phyloP scores from a whole-genome alignment of 1,284 basidiomycete species.

The Anthracocystis setariae region DNA sequence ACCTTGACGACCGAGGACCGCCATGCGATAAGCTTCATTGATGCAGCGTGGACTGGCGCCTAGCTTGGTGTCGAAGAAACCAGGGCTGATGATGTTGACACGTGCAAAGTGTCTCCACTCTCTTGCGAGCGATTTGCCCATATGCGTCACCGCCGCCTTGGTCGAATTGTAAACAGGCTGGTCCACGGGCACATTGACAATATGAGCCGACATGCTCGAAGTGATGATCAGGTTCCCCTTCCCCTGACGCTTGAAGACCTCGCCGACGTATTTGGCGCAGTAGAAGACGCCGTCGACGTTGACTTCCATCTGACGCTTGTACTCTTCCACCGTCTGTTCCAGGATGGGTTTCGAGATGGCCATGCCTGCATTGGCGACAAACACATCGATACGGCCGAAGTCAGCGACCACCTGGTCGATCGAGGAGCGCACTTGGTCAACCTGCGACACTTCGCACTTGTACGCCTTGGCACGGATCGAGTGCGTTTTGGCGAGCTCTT shows the following conservation, averaged over 20 bases:
- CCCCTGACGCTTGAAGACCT: conserved; percentile 65
- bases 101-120: conserved; percentile 66
- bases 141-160: conserved; percentile 60
- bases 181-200: conserved; percentile 59
- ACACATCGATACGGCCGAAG: conserved; percentile 56
- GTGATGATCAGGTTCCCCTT: conserved; percentile 63
- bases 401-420: conserved; percentile 50
- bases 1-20: conserved; percentile 59
- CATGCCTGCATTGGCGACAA: conserved; percentile 53
- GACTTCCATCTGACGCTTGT: conserved; percentile 55
- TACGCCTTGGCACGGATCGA: conserved; percentile 58
- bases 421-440: conserved; percentile 33
- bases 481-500: conserved; percentile 57
- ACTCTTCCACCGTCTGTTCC: conserved; percentile 57
- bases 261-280: conserved; percentile 58
- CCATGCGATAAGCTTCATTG: conserved; percentile 54
- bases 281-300: conserved; percentile 58
- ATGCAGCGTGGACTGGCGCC: conserved; percentile 50
- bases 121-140: conserved; percentile 55
- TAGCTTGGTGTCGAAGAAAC: conserved; percentile 64
- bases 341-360: conserved; percentile 48
- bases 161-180: conserved; percentile 57
- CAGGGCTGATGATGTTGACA: conserved; percentile 67
- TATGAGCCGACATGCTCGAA: conserved; percentile 55
- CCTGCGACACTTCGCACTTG: conserved; percentile 54